These are phyloP conservation scores for Trypanosoma lewisi DNA, from an alignment of 208 protist species.

Conservation along the genomic window DNA sequence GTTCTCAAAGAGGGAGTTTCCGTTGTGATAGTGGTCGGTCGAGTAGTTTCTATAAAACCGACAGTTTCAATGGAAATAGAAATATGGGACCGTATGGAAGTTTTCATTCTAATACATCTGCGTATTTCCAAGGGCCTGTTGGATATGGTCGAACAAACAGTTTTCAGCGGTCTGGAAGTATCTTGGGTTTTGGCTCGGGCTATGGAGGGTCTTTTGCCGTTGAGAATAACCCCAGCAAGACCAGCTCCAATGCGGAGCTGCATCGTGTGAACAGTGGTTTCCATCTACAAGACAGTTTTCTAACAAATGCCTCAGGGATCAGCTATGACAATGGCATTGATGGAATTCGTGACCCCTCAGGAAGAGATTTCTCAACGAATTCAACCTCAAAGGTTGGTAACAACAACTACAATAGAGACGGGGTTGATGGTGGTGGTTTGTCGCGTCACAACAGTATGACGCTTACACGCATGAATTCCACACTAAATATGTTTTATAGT, in stretches of 20 bases:
- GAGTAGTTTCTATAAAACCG: not conserved
- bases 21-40: not conserved
- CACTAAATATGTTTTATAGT: slow-evolving; percentile 11
- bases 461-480: slow-evolving; percentile 6
- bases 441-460: slow-evolving; percentile 13
- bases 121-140: not conserved
- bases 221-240: not conserved
- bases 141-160: not conserved
- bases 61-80: not conserved
- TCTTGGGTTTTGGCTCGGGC: not conserved
- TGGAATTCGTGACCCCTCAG: not conserved
- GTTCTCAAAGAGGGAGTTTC: not conserved
- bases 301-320: not conserved
- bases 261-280: not conserved
- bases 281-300: not conserved
- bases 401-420: not conserved
- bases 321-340: not conserved
- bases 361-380: not conserved
- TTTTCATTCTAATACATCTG: not conserved
- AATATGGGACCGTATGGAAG: not conserved
- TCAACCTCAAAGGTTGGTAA: too few species aligned
- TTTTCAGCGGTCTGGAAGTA: not conserved
- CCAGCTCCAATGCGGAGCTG: not conserved
- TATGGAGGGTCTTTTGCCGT: not conserved
- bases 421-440: not conserved